Evolutionary conservation across 140 eudicot species (phyloP).

Genomic region (Erigeron philadelphicus): DNA sequence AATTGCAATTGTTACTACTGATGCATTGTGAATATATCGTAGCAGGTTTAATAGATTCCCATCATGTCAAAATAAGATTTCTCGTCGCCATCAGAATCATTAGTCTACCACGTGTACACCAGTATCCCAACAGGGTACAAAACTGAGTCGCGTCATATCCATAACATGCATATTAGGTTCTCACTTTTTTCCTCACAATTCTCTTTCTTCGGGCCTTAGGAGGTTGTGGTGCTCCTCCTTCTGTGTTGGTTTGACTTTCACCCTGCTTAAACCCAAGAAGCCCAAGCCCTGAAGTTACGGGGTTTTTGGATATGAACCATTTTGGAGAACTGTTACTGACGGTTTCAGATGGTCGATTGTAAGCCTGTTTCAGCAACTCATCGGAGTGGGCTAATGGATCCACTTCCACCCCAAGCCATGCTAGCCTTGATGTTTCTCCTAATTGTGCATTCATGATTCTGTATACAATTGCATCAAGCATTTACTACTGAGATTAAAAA

Average conservation of each 20-base stretch:
- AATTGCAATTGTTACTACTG: conserved; percentile 26
- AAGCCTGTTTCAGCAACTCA: conserved; percentile 56
- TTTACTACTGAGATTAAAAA: too few relatives aligned
- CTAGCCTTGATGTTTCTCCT: conserved; percentile 87
- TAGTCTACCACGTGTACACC: conserved; percentile 15
- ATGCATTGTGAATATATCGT: conserved; percentile 13
- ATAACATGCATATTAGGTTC: conserved; percentile 35
- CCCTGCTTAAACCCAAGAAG: conserved; percentile 76
- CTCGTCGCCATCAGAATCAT: conserved; percentile 3
- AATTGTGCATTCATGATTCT: conserved; percentile 82
- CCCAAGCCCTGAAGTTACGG: conserved; percentile 81
- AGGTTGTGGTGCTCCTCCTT: conserved; percentile 45
- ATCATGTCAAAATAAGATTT: conserved; percentile 6
- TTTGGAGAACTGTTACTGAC: conserved; percentile 47
- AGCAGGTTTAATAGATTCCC: conserved; percentile 10
- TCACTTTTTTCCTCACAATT: conserved; percentile 74
- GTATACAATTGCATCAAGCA: conserved; percentile 12
- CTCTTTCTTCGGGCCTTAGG: conserved; percentile 89
- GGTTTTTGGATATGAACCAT: conserved; percentile 83
- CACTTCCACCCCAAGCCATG: conserved; percentile 90
- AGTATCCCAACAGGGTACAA: conserved; percentile 29
- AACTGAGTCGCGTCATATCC: conserved; percentile 31
- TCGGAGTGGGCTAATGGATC: conserved; percentile 79
- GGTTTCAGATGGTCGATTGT: conserved; percentile 65
- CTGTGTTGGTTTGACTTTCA: conserved; percentile 40